phyloP scores from a whole-genome alignment of 2,329 filamentous ascomycete genomes.

The Fusarium agapanthi region DNA sequence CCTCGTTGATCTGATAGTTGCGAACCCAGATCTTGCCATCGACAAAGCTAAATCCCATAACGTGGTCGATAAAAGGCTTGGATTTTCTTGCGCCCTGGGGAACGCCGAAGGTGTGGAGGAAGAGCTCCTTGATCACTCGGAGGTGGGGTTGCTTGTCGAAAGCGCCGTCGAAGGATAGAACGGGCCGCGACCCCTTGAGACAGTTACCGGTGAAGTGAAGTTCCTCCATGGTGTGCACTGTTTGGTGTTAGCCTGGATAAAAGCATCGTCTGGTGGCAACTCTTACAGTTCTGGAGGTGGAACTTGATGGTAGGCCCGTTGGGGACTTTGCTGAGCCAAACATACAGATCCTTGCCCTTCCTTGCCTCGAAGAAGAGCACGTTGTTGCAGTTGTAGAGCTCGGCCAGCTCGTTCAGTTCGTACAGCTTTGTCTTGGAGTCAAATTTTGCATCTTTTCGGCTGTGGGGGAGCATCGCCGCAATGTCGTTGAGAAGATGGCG shows the following conservation, averaged over 20 bases:
- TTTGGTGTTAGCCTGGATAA: conserved; percentile 35
- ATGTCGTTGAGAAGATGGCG: conserved; percentile 93
- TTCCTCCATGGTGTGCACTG: conserved; percentile 95
- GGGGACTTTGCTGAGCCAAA: conserved; percentile 91
- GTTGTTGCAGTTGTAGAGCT: conserved; percentile 93
- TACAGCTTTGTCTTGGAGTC: conserved; percentile 92
- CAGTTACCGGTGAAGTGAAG: conserved; percentile 97
- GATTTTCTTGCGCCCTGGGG: conserved; percentile 87
- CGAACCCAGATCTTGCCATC: conserved; percentile 97
- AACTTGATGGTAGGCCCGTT: conserved; percentile 71
- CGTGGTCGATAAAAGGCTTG: conserved; percentile 95
- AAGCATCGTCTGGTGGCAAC: background rate
- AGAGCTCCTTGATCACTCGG: conserved; percentile 85
- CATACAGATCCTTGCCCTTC: conserved; percentile 93
- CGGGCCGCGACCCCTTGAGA: conserved; percentile 88
- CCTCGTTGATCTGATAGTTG: conserved; percentile 92
- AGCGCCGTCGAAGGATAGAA: conserved; percentile 88
- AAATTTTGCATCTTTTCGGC: conserved; percentile 93
- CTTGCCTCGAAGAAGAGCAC: conserved; percentile 94
- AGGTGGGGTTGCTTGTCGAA: conserved; percentile 87
- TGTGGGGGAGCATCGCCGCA: conserved; percentile 87
- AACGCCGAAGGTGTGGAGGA: conserved; percentile 90
- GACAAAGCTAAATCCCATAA: conserved; percentile 89
- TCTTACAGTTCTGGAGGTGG: conserved; percentile 78
- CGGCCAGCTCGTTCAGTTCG: conserved; percentile 78